Conservation (phyloP, 495 filamentous ascomycete species). For the Endocarpon pusillum region DNA sequence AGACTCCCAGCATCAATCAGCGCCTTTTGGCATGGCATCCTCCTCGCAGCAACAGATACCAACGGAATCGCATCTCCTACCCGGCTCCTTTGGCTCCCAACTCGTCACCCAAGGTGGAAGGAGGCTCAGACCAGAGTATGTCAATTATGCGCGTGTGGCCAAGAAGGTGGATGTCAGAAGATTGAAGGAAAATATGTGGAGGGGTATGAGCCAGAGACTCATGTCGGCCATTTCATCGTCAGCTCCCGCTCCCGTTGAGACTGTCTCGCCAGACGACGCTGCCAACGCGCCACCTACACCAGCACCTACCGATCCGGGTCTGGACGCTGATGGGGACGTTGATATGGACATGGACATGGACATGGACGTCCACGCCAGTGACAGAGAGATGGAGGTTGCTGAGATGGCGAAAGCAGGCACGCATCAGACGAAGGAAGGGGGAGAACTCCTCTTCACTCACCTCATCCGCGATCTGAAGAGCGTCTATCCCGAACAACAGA, state of each 20-base stretch:
- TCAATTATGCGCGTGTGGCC: slow-evolving; percentile 86
- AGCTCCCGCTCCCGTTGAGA: slow-evolving; percentile 16
- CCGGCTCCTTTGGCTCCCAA: slow-evolving; percentile 62
- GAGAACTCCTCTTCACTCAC: slow-evolving; percentile 62
- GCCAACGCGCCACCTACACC: slow-evolving; percentile 21
- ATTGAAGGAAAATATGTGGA: slow-evolving; percentile 94
- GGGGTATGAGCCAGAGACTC: slow-evolving; percentile 47
- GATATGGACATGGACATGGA: too few relatives aligned
- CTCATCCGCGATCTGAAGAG: slow-evolving; percentile 77
- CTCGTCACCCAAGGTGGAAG: slow-evolving; percentile 74
- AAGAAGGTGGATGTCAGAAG: slow-evolving; percentile 98
- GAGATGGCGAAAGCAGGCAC: slow-evolving; percentile 8
- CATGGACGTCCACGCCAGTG: too few relatives aligned
- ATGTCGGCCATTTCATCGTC: slow-evolving; percentile 21
- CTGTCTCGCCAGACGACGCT: slow-evolving; percentile 11
- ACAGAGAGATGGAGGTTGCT: too few relatives aligned
- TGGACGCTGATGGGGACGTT: not conserved
- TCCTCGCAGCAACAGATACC: slow-evolving; percentile 6
- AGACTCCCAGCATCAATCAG: slow-evolving; percentile 25
- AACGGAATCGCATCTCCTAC: slow-evolving; percentile 4
- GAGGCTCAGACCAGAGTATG: slow-evolving; percentile 76
- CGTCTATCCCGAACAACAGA: slow-evolving; percentile 66
- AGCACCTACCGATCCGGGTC: slow-evolving; percentile 10
- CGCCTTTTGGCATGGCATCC: slow-evolving; percentile 28
- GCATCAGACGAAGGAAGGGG: slow-evolving; percentile 18